These are phyloP conservation scores for Saccharomyces hybrid DNA, from an alignment of 1,139 yeast genomes.

Conservation along the genomic window DNA sequence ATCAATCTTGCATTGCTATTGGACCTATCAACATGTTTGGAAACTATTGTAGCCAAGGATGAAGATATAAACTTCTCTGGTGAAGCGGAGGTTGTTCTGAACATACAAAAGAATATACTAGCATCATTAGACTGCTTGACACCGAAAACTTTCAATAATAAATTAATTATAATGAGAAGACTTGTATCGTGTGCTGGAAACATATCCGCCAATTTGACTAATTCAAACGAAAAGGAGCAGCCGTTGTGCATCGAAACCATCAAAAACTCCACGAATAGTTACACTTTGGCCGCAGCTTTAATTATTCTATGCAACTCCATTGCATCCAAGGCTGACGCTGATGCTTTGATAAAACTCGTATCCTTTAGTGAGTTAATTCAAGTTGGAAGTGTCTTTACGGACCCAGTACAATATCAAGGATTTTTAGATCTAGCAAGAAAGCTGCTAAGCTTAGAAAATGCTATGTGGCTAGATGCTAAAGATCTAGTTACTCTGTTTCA, in stretches of 20 bases:
- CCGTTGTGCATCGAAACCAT: conserved; percentile 5
- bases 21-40: conserved; percentile 15
- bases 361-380: conserved; percentile 12
- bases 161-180: conserved; percentile 21
- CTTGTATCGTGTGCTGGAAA: conserved; percentile 15
- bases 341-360: conserved; percentile 10
- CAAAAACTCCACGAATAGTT: conserved; percentile 13
- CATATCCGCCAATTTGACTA: conserved; percentile 15
- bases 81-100: conserved; percentile 1
- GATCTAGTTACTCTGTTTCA: conserved; percentile 10
- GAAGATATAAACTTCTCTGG: conserved; percentile 12
- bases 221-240: conserved; percentile 14
- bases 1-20: conserved; percentile 16
- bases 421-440: conserved; percentile 27
- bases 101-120: conserved; percentile 17
- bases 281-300: conserved; percentile 21
- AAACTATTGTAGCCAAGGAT: conserved; percentile 13
- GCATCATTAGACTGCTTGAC: conserved; percentile 13
- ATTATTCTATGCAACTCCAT: conserved; percentile 26
- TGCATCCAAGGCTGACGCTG: conserved; percentile 16
- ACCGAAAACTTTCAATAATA: conserved; percentile 16
- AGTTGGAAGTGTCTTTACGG: conserved; percentile 15
- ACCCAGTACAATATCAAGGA: conserved; percentile 31
- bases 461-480: conserved; percentile 14
- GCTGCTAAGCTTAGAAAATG: conserved; percentile 19